Percentiles rank a stretch among this genome's conserved stretches.
phyloP scores from a whole-genome alignment of 2,329 filamentous ascomycete genomes.

The Coniochaeta prunicola region DNA sequence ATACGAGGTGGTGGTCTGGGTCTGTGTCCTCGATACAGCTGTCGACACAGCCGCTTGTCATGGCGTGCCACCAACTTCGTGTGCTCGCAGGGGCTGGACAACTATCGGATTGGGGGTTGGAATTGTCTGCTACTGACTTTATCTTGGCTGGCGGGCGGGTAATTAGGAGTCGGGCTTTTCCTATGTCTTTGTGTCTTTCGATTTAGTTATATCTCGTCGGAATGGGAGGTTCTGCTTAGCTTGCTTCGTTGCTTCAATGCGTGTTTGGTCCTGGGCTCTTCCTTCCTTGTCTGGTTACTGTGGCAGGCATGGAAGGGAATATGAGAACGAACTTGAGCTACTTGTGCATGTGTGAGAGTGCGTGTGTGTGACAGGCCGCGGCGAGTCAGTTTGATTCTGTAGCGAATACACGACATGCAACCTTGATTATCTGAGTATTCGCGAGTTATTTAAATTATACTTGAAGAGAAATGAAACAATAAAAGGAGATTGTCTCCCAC shows the following conservation, averaged over 20 bases:
- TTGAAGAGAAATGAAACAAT: background rate
- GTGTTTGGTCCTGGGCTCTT: background rate
- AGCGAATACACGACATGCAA: conserved; percentile 1
- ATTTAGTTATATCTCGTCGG: background rate
- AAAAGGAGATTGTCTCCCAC: background rate
- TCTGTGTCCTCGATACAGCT: background rate
- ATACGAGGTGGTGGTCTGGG: background rate
- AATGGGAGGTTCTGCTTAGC: background rate
- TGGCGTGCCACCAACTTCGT: background rate
- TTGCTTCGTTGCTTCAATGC: background rate
- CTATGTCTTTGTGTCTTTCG: background rate
- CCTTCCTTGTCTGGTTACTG: background rate
- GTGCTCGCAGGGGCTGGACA: background rate
- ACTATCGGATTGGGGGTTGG: background rate
- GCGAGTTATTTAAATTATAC: background rate
- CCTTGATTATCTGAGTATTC: background rate
- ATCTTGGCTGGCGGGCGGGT: background rate
- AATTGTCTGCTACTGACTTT: background rate
- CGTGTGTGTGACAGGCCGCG: too few species aligned
- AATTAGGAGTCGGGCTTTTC: background rate
- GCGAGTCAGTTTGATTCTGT: conserved; percentile 3
- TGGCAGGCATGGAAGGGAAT: background rate
- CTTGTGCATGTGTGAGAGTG: background rate
- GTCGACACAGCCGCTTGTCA: background rate
- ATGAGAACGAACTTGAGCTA: background rate